phyloP scores from a whole-genome alignment of 23 red algal species.

The Gracilaria domingensis region DNA sequence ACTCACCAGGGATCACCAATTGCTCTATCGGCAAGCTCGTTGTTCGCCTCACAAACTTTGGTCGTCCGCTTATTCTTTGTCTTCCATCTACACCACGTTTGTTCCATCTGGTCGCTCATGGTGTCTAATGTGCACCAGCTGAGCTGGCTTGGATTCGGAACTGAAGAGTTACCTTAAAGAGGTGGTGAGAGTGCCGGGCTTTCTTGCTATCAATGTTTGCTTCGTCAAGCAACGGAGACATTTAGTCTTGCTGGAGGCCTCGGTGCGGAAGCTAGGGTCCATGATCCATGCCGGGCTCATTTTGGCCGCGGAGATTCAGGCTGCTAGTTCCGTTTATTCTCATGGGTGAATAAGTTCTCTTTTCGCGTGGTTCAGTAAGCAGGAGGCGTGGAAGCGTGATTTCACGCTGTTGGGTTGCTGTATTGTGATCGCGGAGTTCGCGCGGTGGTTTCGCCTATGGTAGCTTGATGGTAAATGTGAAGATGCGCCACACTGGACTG shows the following conservation, averaged over 20 bases:
- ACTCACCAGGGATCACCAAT: slow-evolving; percentile 48
- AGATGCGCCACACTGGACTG: slow-evolving; percentile 78
- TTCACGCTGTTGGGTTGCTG: slow-evolving; percentile 86
- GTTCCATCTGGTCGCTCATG: slow-evolving; percentile 37
- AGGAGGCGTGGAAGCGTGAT: slow-evolving; percentile 82
- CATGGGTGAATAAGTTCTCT: slow-evolving; percentile 28
- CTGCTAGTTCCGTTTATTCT: slow-evolving; percentile 53
- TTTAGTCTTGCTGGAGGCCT: slow-evolving; percentile 68
- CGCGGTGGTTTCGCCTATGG: slow-evolving; percentile 81
- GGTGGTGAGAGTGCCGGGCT: slow-evolving; percentile 75
- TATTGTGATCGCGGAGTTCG: slow-evolving; percentile 79
- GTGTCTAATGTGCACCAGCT: slow-evolving; percentile 74
- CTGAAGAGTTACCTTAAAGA: slow-evolving; percentile 89
- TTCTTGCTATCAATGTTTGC: slow-evolving; percentile 71
- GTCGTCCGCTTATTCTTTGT: slow-evolving; percentile 33
- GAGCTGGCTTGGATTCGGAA: slow-evolving; percentile 77
- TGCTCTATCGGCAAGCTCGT: slow-evolving; percentile 33
- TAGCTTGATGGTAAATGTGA: slow-evolving; percentile 83
- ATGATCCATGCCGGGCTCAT: slow-evolving; percentile 85
- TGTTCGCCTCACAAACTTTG: slow-evolving; percentile 15
- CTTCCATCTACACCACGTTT: slow-evolving; percentile 34
- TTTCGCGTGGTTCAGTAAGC: slow-evolving; percentile 72
- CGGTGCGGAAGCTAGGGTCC: slow-evolving; percentile 70
- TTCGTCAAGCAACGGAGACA: slow-evolving; percentile 77
- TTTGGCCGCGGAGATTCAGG: slow-evolving; percentile 76